Evolutionary conservation across 2,329 filamentous ascomycete genomes (phyloP), one percentile per base, ranked within the genome.

Genomic region (Cladorrhinum sp.): DNA sequence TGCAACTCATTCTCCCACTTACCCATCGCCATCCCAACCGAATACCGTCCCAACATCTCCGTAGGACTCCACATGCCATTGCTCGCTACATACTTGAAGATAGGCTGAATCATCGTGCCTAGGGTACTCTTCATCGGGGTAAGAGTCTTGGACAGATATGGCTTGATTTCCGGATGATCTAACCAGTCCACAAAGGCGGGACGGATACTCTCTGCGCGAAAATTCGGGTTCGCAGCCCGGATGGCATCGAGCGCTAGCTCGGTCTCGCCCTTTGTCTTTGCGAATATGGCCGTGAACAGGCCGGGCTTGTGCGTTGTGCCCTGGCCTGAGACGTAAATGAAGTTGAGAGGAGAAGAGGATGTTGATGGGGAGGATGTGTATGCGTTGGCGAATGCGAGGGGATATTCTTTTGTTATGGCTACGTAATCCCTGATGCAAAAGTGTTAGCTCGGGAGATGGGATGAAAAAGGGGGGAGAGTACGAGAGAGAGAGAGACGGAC

Each of bases 251-350:
- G 78, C 1, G 76, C 72, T 1, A 77, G 65, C 73, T 93, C 90
- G 0, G 84, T 81, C 69, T 85, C 79, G 12, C 89, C 90, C 71
- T 93, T 92, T 58, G 89, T 79, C 12, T 80, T 77, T 1, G 78
- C 86, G 67, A 84, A 92, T 50, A 84, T 73, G 18, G 80, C 71
- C 0, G 86, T 82, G 66, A 86, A 80, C 3, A 72, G 70, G 2
- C 81, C 80, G 0, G 87, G 88, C 1, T 74, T 74, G 18, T 80
- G 79, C 1, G 85, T 87, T 0, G 86, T 82, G 50, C 85, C 85
- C 55, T 78, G 74, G 53, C 86, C 88, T 0, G 89, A 92, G 27
- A 92, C 81, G 69, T 86, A 89, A 64, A 92, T 78, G 71, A 92
- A 92, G 55, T 84, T 84, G 72, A 92, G 87, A 0, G 85, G 82